Evolutionary conservation across 1,284 basidiomycete species (phyloP).

Genomic region (Leccinum angustisporum): DNA sequence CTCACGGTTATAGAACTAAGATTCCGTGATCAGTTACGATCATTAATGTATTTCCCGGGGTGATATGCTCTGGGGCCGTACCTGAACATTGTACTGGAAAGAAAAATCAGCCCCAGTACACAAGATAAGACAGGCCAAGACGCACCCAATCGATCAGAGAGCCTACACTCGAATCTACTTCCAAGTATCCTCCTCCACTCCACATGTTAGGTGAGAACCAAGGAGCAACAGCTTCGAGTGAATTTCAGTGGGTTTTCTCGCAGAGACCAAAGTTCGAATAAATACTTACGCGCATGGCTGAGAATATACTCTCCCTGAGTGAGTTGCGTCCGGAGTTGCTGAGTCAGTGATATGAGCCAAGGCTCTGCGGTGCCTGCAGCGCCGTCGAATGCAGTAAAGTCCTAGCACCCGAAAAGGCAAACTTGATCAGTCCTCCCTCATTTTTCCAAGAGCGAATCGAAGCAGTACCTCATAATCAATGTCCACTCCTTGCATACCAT

Average conservation of each 20-base stretch:
- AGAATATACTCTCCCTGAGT: slow-evolving; percentile 37
- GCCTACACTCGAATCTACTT: slow-evolving; percentile 54
- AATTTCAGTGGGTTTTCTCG: background rate
- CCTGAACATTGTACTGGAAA: slow-evolving; percentile 45
- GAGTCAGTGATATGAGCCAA: slow-evolving; percentile 47
- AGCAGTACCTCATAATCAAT: slow-evolving; percentile 50
- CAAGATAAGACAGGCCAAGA: background rate
- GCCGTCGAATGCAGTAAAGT: slow-evolving; percentile 45
- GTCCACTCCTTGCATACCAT: slow-evolving; percentile 54
- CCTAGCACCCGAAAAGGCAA: slow-evolving; percentile 36
- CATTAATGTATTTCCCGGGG: background rate
- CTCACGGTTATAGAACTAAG: slow-evolving; percentile 63
- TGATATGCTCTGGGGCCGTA: slow-evolving; percentile 14
- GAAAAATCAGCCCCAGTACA: background rate
- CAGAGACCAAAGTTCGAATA: no score
- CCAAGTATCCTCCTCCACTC: slow-evolving; percentile 53
- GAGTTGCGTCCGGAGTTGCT: slow-evolving; percentile 34
- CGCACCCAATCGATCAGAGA: slow-evolving; percentile 52
- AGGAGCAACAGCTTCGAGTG: slow-evolving; percentile 26
- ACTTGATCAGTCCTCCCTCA: background rate
- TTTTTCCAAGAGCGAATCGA: background rate
- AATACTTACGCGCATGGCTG: slow-evolving; percentile 37
- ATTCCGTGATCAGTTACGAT: background rate
- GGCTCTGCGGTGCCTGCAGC: slow-evolving; percentile 37
- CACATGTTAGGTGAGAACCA: slow-evolving; percentile 29